A percentile compares a stretch with the other conserved stretches of the same genome.
Conservation (phyloP, 2,329 filamentous ascomycete genomes). For the Cladobotryum mycophilum region DNA sequence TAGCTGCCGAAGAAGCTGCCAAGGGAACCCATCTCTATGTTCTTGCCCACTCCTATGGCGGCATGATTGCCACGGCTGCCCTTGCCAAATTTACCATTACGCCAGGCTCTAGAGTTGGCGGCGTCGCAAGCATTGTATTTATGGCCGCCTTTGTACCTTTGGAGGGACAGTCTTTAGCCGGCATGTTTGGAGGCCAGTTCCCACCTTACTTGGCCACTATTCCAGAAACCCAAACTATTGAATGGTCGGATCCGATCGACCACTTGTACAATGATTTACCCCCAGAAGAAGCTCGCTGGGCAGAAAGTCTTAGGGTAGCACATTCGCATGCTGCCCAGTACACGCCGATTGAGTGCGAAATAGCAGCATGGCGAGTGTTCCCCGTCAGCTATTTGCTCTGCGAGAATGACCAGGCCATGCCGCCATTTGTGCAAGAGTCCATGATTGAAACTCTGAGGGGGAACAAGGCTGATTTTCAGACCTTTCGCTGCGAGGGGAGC, state of each 20-base stretch:
- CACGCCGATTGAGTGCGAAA: conserved; percentile 2
- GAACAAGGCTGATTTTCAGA: not conserved
- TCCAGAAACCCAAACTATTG: not conserved
- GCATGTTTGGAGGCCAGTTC: conserved; percentile 4
- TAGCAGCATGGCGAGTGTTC: conserved; percentile 1
- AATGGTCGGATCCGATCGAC: conserved; percentile 1
- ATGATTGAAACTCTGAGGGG: conserved; percentile 2
- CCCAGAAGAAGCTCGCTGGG: not conserved
- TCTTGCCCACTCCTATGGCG: conserved; percentile 6
- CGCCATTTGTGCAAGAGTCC: not conserved
- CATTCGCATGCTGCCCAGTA: not conserved
- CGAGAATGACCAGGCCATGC: conserved; percentile 2
- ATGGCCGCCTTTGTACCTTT: conserved; percentile 3
- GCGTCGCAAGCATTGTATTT: conserved; percentile 3
- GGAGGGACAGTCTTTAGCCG: not conserved
- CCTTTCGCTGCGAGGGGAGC: not conserved
- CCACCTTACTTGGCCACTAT: not conserved
- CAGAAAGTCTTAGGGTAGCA: not conserved
- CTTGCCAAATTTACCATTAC: conserved; percentile 5
- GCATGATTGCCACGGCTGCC: conserved; percentile 1
- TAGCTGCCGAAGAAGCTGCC: conserved; percentile 5
- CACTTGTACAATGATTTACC: conserved; percentile 1
- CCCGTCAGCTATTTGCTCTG: conserved; percentile 6
- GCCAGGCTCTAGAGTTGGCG: not conserved
- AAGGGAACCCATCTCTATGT: conserved; percentile 2